Percentiles rank a stretch among this genome's conserved stretches.
These are phyloP conservation scores for Aspergillus viridinutans DNA, from an alignment of 2,329 filamentous ascomycete genomes.

Conservation along the genomic window DNA sequence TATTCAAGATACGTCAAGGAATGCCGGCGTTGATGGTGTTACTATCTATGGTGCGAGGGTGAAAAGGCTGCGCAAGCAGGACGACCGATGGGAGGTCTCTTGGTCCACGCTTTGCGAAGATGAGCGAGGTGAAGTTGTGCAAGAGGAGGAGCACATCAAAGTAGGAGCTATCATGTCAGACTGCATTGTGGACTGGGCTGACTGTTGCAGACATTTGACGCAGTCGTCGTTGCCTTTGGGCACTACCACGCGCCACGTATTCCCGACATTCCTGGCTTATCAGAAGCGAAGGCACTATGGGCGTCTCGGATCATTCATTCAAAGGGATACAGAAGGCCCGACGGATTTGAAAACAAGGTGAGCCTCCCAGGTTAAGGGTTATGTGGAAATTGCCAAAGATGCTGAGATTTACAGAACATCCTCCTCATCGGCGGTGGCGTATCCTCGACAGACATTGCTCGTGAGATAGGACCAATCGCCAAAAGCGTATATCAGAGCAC, in stretches of 20 bases:
- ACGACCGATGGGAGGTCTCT: slow-evolving; percentile 48
- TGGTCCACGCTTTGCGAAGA: slow-evolving; percentile 42
- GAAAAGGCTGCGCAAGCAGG: slow-evolving; percentile 47
- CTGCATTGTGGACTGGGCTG: background rate
- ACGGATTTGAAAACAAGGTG: slow-evolving; percentile 52
- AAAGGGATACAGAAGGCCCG: slow-evolving; percentile 47
- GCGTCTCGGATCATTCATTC: slow-evolving; percentile 48
- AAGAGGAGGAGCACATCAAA: slow-evolving; percentile 5
- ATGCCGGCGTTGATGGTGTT: slow-evolving; percentile 47
- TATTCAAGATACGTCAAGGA: slow-evolving; percentile 54
- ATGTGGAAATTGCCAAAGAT: background rate
- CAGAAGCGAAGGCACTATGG: slow-evolving; percentile 44
- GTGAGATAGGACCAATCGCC: slow-evolving; percentile 46
- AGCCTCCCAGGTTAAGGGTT: slow-evolving; percentile 7
- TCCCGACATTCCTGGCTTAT: slow-evolving; percentile 47
- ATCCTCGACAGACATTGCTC: slow-evolving; percentile 53
- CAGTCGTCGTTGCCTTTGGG: slow-evolving; percentile 51
- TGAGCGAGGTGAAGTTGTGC: background rate
- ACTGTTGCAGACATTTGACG: slow-evolving; percentile 41
- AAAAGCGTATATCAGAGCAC: slow-evolving; percentile 52
- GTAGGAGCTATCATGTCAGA: slow-evolving; percentile 1
- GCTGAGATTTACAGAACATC: slow-evolving; percentile 41
- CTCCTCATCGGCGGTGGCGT: slow-evolving; percentile 55
- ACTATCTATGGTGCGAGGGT: slow-evolving; percentile 60
- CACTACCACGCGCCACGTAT: slow-evolving; percentile 52